Conservation (phyloP, 2,329 filamentous ascomycete genomes). For the Apiospora marii region DNA sequence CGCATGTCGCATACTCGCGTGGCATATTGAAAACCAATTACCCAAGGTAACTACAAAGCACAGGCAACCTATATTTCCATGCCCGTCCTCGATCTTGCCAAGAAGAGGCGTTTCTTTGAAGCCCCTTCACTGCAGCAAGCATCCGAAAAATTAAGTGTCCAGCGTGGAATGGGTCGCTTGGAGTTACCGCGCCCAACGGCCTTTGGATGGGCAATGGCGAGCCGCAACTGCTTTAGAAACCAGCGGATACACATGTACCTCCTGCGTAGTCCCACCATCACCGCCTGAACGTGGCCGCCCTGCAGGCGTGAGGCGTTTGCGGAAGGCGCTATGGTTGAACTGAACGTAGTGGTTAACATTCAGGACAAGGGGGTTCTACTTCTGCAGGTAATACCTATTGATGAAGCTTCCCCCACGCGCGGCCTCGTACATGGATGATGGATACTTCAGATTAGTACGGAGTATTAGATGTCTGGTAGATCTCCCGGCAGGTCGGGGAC, state of each 20-base stretch:
- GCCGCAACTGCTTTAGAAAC: too few relatives aligned
- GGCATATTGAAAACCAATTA: neutral
- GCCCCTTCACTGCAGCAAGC: too few relatives aligned
- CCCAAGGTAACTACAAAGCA: neutral
- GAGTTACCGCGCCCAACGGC: neutral
- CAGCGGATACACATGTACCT: too few relatives aligned
- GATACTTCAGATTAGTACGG: too few relatives aligned
- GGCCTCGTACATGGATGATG: slow-evolving; percentile 1
- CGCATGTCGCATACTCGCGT: neutral
- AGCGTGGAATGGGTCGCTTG: neutral
- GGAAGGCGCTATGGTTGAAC: neutral
- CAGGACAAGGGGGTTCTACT: too few relatives aligned
- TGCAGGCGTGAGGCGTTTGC: neutral
- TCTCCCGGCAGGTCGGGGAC: neutral
- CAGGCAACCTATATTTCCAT: neutral
- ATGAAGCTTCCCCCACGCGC: too few relatives aligned
- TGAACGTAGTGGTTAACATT: too few relatives aligned
- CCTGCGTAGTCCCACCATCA: neutral
- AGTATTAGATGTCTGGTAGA: neutral
- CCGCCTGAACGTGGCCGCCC: neutral
- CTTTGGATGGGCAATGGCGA: too few relatives aligned
- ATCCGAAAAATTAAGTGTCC: neutral
- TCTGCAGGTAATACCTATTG: too few relatives aligned
- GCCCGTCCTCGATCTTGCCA: neutral
- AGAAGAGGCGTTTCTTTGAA: neutral